Evolutionary conservation across 1,139 yeast genomes (phyloP), one percentile per base, ranked within the genome.

Genomic region (Hansenula anomala): DNA sequence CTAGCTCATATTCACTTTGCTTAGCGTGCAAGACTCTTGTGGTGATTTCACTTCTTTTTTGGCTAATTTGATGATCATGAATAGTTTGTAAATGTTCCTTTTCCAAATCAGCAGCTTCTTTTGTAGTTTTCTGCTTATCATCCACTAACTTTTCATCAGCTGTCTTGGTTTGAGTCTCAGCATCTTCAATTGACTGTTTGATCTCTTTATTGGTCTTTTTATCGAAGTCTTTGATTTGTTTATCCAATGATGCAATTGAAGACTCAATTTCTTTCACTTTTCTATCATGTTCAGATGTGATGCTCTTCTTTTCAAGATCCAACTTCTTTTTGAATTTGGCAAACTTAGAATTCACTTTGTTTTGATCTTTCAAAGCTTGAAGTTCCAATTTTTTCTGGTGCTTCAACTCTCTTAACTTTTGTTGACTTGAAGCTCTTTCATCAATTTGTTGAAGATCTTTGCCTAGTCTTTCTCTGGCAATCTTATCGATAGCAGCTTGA

Each of bases 251-350:
- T 36, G 56, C 44, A 28, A 52, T 49, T 14, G 53, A 43, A 7
- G 37, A 36, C 28, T 53, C 57, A 33, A 64, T 51, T 36, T 63
- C 68, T 14, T 60, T 54, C 36, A 64, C 58, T 36, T 52, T 49
- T 14, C 51, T 55, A 12, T 52, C 57, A 28, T 61, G 52, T 8
- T 43, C 40, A 14, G 40, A 45, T 27, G 22, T 30, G 33, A 48
- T 48, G n/a, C 41, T 40, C 28, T 41, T 46, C 35, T 44, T 48
- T 29, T 54, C 56, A 7, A 42, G 23, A 15, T 52, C 58, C 19
- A 51, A 34, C 42, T 54, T 54, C 42, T 44, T 45, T 43, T 58
- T 54, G 43, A 49, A 56, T 27, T 45, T 54, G 16, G 49, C 41
- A 36, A 54, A 49, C 28, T 34, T 52, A 6, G 56, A 51, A 34